Evolutionary conservation across 192 early-diverging fungal genomes (phyloP).

Genomic region (Entophlyctis luteolus): DNA sequence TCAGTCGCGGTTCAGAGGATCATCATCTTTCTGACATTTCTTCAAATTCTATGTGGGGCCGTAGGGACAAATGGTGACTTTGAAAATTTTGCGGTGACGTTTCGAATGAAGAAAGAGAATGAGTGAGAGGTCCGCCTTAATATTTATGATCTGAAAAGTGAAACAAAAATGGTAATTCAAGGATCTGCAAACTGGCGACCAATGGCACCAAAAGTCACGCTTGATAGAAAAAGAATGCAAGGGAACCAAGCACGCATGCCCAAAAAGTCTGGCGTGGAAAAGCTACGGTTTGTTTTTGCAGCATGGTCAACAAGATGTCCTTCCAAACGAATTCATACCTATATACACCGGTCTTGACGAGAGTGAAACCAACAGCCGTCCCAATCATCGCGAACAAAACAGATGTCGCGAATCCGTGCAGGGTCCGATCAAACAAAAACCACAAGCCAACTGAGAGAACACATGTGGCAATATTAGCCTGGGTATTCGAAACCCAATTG

Average conservation of each 20-base stretch:
- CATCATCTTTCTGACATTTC: too few relatives aligned
- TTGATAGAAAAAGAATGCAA: slow-evolving; percentile 48
- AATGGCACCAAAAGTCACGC: slow-evolving; percentile 65
- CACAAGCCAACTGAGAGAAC: slow-evolving; percentile 61
- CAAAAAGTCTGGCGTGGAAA: slow-evolving; percentile 66
- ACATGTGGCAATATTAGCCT: slow-evolving; percentile 57
- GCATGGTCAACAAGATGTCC: neutral
- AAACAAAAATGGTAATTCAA: neutral
- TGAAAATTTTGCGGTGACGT: too few relatives aligned
- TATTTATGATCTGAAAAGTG: neutral
- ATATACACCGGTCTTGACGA: slow-evolving; percentile 60
- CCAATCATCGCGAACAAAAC: slow-evolving; percentile 52
- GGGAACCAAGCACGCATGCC: slow-evolving; percentile 68
- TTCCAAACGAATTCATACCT: slow-evolving; percentile 43
- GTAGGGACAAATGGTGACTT: too few relatives aligned
- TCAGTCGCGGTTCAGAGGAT: too few relatives aligned
- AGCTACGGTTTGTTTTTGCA: slow-evolving; percentile 41
- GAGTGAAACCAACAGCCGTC: slow-evolving; percentile 51
- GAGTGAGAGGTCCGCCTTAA: too few relatives aligned
- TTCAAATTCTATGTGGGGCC: too few relatives aligned
- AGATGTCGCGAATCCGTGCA: slow-evolving; percentile 62
- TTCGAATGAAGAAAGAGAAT: too few relatives aligned
- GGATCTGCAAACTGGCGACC: slow-evolving; percentile 45
- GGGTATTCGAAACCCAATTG: slow-evolving; percentile 54
- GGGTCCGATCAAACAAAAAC: slow-evolving; percentile 69